Conservation (phyloP, 768 basidiomycete species). For the Tricholoma hemisulphureum region DNA sequence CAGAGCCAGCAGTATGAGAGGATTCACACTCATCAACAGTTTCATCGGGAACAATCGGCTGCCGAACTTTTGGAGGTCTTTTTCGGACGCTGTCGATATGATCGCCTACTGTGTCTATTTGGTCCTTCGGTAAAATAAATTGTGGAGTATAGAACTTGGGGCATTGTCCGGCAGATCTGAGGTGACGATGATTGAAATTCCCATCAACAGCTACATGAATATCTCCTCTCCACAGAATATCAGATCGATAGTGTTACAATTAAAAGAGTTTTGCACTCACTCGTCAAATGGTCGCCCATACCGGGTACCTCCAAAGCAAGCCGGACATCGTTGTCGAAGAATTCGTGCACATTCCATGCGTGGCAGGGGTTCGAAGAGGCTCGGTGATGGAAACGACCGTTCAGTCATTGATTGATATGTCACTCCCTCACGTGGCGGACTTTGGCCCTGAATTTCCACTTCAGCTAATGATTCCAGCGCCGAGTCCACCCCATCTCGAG, state of each 20-base stretch:
- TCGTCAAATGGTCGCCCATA: slow-evolving; percentile 23
- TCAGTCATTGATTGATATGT: background rate
- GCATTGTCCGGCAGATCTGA: slow-evolving; percentile 26
- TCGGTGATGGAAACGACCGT: background rate
- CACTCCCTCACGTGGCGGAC: background rate
- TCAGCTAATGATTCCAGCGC: background rate
- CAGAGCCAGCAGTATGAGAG: slow-evolving; percentile 29
- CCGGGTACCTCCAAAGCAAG: slow-evolving; percentile 29
- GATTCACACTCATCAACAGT: slow-evolving; percentile 35
- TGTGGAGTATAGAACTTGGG: slow-evolving; percentile 30
- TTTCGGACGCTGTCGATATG: slow-evolving; percentile 25
- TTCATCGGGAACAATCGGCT: slow-evolving; percentile 26
- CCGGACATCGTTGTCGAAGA: slow-evolving; percentile 29
- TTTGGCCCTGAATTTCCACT: slow-evolving; percentile 1
- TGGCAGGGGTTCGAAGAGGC: slow-evolving; percentile 1
- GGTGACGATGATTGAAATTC: slow-evolving; percentile 40
- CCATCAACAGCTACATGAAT: slow-evolving; percentile 38
- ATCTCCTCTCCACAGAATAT: slow-evolving; percentile 27
- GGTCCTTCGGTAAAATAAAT: slow-evolving; percentile 32
- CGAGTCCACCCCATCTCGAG: slow-evolving; percentile 6
- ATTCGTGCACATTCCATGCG: slow-evolving; percentile 13
- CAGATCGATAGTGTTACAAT: background rate
- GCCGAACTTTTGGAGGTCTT: background rate
- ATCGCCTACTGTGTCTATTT: slow-evolving; percentile 32
- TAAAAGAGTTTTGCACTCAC: slow-evolving; percentile 11